phyloP scores from a whole-genome alignment of 2,329 filamentous ascomycete genomes.

The Sporothrix pallida region DNA sequence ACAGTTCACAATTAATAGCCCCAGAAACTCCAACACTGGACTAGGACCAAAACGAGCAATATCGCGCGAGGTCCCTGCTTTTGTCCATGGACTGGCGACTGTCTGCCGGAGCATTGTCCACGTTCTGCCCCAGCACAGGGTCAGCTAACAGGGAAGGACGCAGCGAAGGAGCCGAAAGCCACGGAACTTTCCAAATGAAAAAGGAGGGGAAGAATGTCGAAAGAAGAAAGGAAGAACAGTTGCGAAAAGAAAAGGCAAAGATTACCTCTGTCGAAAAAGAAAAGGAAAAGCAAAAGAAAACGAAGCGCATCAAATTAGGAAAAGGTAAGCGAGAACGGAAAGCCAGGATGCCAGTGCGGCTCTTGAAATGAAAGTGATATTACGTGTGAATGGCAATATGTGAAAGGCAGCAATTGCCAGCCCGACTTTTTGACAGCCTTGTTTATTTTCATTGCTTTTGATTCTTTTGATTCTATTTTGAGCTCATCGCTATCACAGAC shows the following conservation, averaged over 20 bases:
- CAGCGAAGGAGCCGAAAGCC: background rate
- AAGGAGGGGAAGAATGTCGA: background rate
- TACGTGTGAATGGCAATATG: background rate
- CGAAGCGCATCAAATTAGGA: background rate
- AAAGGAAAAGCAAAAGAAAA: background rate
- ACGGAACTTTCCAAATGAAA: background rate
- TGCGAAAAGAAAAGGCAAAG: too few species aligned
- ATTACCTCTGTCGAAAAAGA: background rate
- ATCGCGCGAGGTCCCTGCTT: constrained; percentile 4
- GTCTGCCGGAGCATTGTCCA: background rate
- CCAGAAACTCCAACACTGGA: too few species aligned
- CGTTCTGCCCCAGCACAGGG: background rate
- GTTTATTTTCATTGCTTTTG: background rate
- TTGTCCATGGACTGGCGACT: background rate
- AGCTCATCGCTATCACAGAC: too few species aligned
- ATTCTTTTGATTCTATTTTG: too few species aligned
- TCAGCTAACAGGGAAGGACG: background rate
- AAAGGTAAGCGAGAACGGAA: constrained; percentile 11
- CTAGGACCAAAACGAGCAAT: constrained; percentile 8
- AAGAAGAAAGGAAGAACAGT: background rate
- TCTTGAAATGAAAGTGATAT: background rate
- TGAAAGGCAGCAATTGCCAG: too few species aligned
- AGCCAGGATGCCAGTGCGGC: background rate
- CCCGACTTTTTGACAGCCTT: background rate
- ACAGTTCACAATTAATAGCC: too few species aligned